A percentile compares a stretch with the other conserved stretches of the same genome.
phyloP scores from a whole-genome alignment of 2,329 filamentous ascomycete genomes.

The Botrytis medusae region DNA sequence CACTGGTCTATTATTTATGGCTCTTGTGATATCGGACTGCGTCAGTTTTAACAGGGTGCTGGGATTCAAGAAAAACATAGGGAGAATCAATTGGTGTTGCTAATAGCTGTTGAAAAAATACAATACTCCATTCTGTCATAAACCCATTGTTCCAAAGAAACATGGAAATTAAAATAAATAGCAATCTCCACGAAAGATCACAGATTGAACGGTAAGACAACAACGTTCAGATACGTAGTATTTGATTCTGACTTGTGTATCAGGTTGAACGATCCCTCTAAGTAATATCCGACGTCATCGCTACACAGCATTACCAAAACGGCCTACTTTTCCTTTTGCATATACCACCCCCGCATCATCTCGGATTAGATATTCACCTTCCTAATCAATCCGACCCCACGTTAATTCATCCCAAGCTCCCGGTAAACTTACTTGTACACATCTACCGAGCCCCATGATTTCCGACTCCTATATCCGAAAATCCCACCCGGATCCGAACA shows the following conservation, averaged over 20 bases:
- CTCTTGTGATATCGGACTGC: not conserved
- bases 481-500: not conserved
- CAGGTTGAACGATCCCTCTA: not conserved
- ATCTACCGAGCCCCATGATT: not conserved
- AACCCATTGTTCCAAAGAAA: not conserved
- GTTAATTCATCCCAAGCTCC: not conserved
- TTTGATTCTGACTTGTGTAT: not conserved
- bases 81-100: not conserved
- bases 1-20: not conserved
- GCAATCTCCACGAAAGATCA: not conserved
- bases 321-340: not conserved
- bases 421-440: too few relatives aligned
- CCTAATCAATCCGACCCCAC: not conserved
- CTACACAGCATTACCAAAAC: not conserved
- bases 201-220: not conserved
- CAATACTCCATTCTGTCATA: not conserved
- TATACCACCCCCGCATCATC: not conserved
- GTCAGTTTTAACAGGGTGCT: not conserved
- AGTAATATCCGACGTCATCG: not conserved
- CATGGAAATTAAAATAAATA: not conserved
- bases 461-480: not conserved
- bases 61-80: not conserved
- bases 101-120: not conserved
- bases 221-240: not conserved
- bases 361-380: not conserved